Percentiles rank a stretch among this genome's conserved stretches.
These are phyloP conservation scores for Peronosclerospora sorghi DNA, from an alignment of 352 stramenopile genomes.

Conservation along the genomic window DNA sequence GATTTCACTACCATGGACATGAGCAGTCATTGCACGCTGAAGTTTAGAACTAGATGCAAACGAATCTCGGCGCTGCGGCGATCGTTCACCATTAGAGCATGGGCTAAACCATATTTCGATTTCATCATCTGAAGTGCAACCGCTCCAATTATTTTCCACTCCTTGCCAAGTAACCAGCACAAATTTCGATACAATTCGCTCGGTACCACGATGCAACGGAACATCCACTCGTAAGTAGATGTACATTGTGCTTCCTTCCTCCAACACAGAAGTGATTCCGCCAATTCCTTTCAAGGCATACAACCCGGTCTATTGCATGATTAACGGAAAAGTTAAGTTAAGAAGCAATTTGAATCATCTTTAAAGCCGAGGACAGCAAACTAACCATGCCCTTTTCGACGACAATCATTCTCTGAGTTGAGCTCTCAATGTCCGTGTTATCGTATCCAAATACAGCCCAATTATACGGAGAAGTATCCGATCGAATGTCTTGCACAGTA, in stretches of 20 bases:
- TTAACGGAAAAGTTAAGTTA: slow-evolving; percentile 1
- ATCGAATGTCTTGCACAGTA: slow-evolving; percentile 74
- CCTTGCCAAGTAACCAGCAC: slow-evolving; percentile 81
- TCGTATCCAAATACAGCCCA: slow-evolving; percentile 81
- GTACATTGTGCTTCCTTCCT: slow-evolving; percentile 80
- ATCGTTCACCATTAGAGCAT: slow-evolving; percentile 31
- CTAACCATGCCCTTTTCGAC: slow-evolving; percentile 80
- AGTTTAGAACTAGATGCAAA: slow-evolving; percentile 66
- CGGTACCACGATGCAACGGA: slow-evolving; percentile 65
- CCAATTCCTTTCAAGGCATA: slow-evolving; percentile 77
- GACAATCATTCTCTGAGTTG: slow-evolving; percentile 57
- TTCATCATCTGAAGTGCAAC: slow-evolving; percentile 70
- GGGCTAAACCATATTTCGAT: slow-evolving; percentile 42
- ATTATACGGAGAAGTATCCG: slow-evolving; percentile 69
- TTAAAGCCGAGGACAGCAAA: neutral
- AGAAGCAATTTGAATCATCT: neutral
- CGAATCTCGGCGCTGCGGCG: slow-evolving; percentile 24
- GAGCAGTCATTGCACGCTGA: slow-evolving; percentile 63
- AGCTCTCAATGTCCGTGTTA: slow-evolving; percentile 42
- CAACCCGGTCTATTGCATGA: slow-evolving; percentile 42
- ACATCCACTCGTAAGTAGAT: slow-evolving; percentile 85
- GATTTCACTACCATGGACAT: slow-evolving; percentile 77
- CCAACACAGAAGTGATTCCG: slow-evolving; percentile 58
- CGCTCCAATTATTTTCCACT: slow-evolving; percentile 30
- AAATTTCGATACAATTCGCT: slow-evolving; percentile 81